Conservation (phyloP, 768 basidiomycete genomes). For the Trametes maxima region DNA sequence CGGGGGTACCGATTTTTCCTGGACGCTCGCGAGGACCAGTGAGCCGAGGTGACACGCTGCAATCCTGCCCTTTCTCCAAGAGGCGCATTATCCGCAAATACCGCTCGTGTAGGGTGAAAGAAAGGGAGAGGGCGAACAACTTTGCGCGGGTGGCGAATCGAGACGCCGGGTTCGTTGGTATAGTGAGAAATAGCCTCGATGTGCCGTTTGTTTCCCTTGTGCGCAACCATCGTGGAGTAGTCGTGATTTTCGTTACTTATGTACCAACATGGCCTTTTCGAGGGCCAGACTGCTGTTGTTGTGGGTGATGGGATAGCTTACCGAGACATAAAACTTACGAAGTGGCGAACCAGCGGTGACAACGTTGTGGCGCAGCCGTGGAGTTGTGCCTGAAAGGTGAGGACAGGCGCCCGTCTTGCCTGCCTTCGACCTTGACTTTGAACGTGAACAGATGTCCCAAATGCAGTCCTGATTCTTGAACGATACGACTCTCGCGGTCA, state of each 20-base stretch:
- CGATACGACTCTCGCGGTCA: too few species aligned
- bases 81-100: conserved; percentile 22
- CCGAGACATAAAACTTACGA: background rate
- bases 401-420: too few species aligned
- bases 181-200: background rate
- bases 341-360: too few species aligned
- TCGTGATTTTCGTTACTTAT: background rate
- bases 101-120: conserved; percentile 42
- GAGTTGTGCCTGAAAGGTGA: too few species aligned
- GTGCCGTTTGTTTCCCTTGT: background rate
- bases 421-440: too few species aligned
- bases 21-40: conserved; percentile 44
- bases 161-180: background rate
- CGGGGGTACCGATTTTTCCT: conserved; percentile 28
- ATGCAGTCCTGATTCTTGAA: too few species aligned
- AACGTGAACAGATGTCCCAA: too few species aligned
- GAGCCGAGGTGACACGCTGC: conserved; percentile 16
- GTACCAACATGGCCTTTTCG: background rate
- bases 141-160: conserved; percentile 10
- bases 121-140: conserved; percentile 23
- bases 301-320: background rate
- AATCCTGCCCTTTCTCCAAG: background rate
- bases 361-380: too few species aligned
- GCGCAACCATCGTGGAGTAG: background rate
- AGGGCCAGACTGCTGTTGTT: too few species aligned